A percentile compares a stretch with the other conserved stretches of the same genome.
Evolutionary conservation across 768 basidiomycete genomes (phyloP).

Genomic region (Fistulinella prunicolor): DNA sequence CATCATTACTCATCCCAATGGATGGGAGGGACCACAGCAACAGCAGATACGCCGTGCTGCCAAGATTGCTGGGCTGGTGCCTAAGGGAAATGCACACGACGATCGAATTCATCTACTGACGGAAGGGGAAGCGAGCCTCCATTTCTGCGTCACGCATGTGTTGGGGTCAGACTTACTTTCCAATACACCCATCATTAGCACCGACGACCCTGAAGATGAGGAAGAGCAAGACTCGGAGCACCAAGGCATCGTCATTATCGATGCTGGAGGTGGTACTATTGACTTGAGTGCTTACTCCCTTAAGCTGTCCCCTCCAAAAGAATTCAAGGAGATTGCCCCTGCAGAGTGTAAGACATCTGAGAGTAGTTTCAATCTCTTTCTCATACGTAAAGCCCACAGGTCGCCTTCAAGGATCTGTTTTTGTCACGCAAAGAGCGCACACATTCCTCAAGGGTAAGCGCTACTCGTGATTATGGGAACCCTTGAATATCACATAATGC

Average conservation of each 20-base stretch:
- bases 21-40: constrained; percentile 32
- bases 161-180: constrained; percentile 32
- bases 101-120: constrained; percentile 25
- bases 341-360: constrained; percentile 24
- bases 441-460: constrained; percentile 27
- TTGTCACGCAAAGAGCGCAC: constrained; percentile 31
- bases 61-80: constrained; percentile 22
- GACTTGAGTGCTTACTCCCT: constrained; percentile 38
- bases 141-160: constrained; percentile 42
- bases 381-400: constrained; percentile 26
- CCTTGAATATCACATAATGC: background rate
- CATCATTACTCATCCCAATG: constrained; percentile 30
- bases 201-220: constrained; percentile 1
- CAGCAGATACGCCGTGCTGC: constrained; percentile 28
- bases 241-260: constrained; percentile 40
- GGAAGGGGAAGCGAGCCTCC: constrained; percentile 27
- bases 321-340: constrained; percentile 36
- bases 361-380: background rate
- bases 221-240: constrained; percentile 24
- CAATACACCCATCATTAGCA: background rate
- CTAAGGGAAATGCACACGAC: constrained; percentile 9
- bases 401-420: constrained; percentile 37
- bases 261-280: constrained; percentile 42
- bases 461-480: background rate
- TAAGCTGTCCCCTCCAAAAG: constrained; percentile 15